Base-by-base conservation (phyloP, 2,329 filamentous ascomycete species). In the Lasiodiplodia sp. region DNA sequence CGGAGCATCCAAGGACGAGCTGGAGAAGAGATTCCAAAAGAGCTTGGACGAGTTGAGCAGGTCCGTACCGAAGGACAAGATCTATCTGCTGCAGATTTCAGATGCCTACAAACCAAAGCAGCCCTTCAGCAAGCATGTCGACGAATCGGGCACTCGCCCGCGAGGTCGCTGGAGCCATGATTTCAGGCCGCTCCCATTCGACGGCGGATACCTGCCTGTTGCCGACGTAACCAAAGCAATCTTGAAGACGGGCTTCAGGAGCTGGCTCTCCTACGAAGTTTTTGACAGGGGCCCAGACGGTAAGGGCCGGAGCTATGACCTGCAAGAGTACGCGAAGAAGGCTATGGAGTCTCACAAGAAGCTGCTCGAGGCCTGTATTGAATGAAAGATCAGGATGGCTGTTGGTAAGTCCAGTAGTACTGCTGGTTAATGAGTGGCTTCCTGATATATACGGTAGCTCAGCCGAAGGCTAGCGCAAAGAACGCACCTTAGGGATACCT, bases 31-130 rank as follows among this genome's bases (percentile, higher is more conserved):
- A 1, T 92, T 88, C 75, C 77, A 79, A 3, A 75, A 76, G 3
- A 91, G 87, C 64, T 79, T 92, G 21, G 77, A 83, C 1, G 84
- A 88, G 55, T 83, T 94, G 1, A 79, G 83, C 0, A 75, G 73
- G 0, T 87, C 85, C 0, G 78, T 94, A 0, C 90, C 91, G 0
- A 79, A 84, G 0, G 88, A 91, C 2, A 93, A 91, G 81, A 92
- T 94, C 49, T 94, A 87, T 75, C 80, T 94, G 0, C 77, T 94
- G 2, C 92, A 94, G 76, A 89, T 94, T 66, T 91, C 87, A 3
- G 92, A 95, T 75, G 92, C 89, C 0, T 94, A 93, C 75, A 88
- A 85, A 72, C 84, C 88, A 47, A 80, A 83, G 0, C 79, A 83
- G 4, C 88, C 90, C 0, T 75, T 94, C 5, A 77, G 83, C 25